These are phyloP conservation scores for Sclerotinia trifoliorum DNA, from an alignment of 2,329 filamentous ascomycete genomes.

Conservation along the genomic window DNA sequence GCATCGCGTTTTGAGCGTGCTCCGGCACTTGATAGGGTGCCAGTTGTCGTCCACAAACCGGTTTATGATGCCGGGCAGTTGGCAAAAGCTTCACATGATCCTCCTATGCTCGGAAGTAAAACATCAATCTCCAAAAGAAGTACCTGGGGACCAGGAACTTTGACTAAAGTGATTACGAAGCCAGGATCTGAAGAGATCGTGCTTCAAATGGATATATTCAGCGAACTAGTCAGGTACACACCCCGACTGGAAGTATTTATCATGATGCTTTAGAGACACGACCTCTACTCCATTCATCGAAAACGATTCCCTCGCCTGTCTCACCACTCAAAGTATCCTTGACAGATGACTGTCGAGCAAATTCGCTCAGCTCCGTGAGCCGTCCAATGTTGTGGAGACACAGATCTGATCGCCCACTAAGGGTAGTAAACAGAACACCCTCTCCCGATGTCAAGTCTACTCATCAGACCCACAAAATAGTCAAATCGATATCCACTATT, in stretches of 20 bases:
- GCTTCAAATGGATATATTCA: conserved; percentile 25
- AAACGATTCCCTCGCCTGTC: neutral
- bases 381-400: neutral
- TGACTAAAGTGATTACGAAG: conserved; percentile 10
- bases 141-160: conserved; percentile 7
- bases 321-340: neutral
- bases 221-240: conserved; percentile 15
- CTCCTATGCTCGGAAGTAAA: neutral
- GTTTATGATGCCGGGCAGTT: conserved; percentile 43
- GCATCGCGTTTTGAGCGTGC: conserved; percentile 33
- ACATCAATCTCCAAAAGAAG: neutral
- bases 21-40: conserved; percentile 25
- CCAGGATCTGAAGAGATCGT: conserved; percentile 21
- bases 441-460: conserved; percentile 9
- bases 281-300: neutral
- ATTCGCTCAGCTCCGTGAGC: neutral
- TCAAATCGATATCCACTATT: conserved; percentile 18
- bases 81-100: neutral
- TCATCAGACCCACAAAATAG: conserved; percentile 7
- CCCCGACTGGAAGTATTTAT: neutral
- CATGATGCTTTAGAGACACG: neutral
- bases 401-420: neutral
- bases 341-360: neutral
- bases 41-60: conserved; percentile 33
- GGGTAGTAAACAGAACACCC: conserved; percentile 15